Conservation (phyloP, 179 eudicot genomes). For the Beta macrorhiza region DNA sequence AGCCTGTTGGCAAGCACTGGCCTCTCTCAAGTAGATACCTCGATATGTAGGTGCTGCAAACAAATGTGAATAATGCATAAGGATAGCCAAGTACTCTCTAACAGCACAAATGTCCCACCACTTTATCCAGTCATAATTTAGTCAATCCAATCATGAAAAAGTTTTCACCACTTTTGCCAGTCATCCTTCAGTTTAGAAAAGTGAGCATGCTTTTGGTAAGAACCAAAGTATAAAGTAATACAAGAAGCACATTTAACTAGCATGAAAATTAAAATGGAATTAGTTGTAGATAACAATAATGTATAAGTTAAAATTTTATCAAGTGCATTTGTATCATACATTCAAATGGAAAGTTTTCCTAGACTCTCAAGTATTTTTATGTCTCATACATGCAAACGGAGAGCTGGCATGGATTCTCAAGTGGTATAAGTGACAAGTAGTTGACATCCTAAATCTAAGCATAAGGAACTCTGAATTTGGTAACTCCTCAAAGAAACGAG, state of each 20-base stretch:
- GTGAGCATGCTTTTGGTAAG: neutral
- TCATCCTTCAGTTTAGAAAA: neutral
- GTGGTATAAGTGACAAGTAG: neutral
- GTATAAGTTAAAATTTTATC: too few species aligned
- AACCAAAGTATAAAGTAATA: neutral
- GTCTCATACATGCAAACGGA: neutral
- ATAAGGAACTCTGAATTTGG: neutral
- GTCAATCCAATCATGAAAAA: neutral
- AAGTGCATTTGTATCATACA: neutral
- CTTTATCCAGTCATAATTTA: neutral
- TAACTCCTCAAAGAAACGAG: neutral
- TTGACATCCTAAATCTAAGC: neutral
- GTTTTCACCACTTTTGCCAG: neutral
- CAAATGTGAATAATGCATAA: slow-evolving; percentile 4
- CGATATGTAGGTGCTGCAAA: slow-evolving; percentile 34
- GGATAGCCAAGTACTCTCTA: neutral
- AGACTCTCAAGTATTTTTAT: neutral
- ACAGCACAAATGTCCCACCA: neutral
- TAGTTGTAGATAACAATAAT: too few species aligned
- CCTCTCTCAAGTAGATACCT: slow-evolving; percentile 34
- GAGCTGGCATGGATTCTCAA: neutral
- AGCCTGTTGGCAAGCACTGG: slow-evolving; percentile 32
- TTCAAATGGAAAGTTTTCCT: neutral
- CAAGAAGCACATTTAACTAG: neutral
- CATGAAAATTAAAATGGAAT: neutral